Conservation (phyloP, 1,284 basidiomycete species). For the Lentinula novae-zelandiae region DNA sequence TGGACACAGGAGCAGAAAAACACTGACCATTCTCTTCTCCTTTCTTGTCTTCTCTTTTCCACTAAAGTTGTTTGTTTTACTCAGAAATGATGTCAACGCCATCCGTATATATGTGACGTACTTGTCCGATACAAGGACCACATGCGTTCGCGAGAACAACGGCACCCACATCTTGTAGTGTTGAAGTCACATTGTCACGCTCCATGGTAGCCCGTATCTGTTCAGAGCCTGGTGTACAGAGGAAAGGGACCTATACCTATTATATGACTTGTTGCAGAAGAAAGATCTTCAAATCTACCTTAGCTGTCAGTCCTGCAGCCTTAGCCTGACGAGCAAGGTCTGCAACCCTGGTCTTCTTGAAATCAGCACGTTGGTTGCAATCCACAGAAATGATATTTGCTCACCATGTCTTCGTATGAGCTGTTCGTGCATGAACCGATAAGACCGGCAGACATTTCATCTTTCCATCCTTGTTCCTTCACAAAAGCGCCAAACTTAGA, state of each 20-base stretch:
- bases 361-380: not conserved
- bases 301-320: conserved; percentile 74
- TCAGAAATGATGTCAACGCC: not conserved
- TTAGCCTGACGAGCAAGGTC: conserved; percentile 91
- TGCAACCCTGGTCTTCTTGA: conserved; percentile 36
- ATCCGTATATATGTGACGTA: conserved; percentile 24
- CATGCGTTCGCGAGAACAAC: conserved; percentile 97
- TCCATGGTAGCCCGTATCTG: conserved; percentile 98
- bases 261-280: not conserved
- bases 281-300: conserved; percentile 36
- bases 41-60: conserved; percentile 91
- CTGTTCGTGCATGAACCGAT: conserved; percentile 99
- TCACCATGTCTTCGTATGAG: conserved; percentile 92
- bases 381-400: not conserved
- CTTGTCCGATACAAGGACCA: conserved; percentile 98
- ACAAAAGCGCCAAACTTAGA: conserved; percentile 86
- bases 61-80: conserved; percentile 39
- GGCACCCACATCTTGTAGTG: conserved; percentile 84
- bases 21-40: conserved; percentile 85
- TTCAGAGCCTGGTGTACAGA: conserved; percentile 97
- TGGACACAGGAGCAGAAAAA: not conserved
- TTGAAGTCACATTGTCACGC: conserved; percentile 83
- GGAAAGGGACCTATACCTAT: conserved; percentile 75
- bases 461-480: conserved; percentile 86
- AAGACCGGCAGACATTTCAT: conserved; percentile 85